Evolutionary conservation across 1,139 yeast species (phyloP).

Genomic region (Yamadazyma oceani): DNA sequence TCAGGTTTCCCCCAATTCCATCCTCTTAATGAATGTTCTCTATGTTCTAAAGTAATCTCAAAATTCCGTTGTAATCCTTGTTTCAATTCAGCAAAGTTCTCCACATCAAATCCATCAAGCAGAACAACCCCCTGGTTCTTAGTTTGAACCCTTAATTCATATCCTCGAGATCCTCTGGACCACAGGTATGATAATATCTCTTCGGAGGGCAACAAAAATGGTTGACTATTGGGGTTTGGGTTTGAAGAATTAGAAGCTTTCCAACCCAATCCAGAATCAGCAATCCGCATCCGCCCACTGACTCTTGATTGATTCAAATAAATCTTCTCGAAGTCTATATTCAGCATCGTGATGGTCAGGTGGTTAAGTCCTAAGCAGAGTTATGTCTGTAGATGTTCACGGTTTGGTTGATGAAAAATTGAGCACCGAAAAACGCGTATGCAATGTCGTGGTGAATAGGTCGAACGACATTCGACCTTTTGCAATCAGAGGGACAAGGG

Average conservation of each 20-base stretch:
- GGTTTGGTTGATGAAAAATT: too few relatives aligned
- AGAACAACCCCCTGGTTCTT: conserved; percentile 83
- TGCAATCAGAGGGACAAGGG: too few relatives aligned
- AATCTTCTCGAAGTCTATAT: conserved; percentile 77
- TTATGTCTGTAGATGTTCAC: too few relatives aligned
- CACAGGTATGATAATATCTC: conserved; percentile 80
- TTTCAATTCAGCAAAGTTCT: conserved; percentile 78
- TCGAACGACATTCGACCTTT: too few relatives aligned
- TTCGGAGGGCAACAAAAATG: conserved; percentile 82
- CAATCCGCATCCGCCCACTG: conserved; percentile 89
- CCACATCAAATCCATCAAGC: conserved; percentile 86
- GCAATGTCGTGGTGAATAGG: too few relatives aligned
- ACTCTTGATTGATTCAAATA: conserved; percentile 82
- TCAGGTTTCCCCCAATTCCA: conserved; percentile 99
- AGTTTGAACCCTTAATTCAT: conserved; percentile 84
- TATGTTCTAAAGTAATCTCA: conserved; percentile 68
- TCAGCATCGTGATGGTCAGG: conserved; percentile 31
- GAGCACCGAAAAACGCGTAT: too few relatives aligned
- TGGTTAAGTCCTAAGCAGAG: too few relatives aligned
- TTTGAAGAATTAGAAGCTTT: conserved; percentile 50
- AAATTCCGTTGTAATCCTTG: conserved; percentile 82
- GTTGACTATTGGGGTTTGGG: conserved; percentile 49
- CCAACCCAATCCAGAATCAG: conserved; percentile 97
- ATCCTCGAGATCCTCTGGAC: conserved; percentile 94
- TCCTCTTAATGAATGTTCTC: conserved; percentile 92